phyloP scores from a whole-genome alignment of 345 rosid genomes.

The Triadica sebifera region DNA sequence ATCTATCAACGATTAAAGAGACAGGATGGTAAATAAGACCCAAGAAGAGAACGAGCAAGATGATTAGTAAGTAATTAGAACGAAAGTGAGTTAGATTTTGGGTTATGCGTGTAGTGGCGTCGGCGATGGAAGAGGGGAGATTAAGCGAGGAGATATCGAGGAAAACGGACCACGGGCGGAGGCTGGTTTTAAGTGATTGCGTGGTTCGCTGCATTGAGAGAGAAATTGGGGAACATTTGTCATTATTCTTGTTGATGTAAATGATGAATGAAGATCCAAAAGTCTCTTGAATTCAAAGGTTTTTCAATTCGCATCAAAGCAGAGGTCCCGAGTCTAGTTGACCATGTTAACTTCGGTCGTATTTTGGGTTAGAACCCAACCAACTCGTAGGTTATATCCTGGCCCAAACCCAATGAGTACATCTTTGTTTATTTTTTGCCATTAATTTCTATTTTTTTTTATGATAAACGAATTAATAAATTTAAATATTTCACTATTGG shows the following conservation, averaged over 20 bases:
- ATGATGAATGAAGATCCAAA: not conserved
- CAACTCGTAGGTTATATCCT: no score
- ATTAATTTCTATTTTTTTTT: no score
- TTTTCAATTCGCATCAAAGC: not conserved
- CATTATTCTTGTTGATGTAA: not conserved
- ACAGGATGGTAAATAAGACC: conserved; percentile 57
- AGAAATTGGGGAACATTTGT: conserved; percentile 24
- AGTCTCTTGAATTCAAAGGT: not conserved
- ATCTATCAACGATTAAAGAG: conserved; percentile 48
- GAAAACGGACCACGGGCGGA: conserved; percentile 55
- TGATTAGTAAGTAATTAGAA: conserved; percentile 44
- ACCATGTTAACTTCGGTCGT: no score
- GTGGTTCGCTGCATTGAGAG: conserved; percentile 43
- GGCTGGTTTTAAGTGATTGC: conserved; percentile 39
- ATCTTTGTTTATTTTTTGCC: no score
- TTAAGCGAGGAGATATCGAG: conserved; percentile 47
- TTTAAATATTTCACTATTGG: no score
- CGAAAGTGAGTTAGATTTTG: conserved; percentile 65
- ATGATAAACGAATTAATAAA: no score
- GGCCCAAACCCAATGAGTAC: no score
- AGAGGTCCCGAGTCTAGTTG: no score
- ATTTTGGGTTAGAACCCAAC: no score
- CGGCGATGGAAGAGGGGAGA: conserved; percentile 52
- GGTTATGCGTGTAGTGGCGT: conserved; percentile 53
- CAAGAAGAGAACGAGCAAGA: conserved; percentile 41